Conservation (phyloP, 2,329 filamentous ascomycete genomes). For the Rhinocladiella similis region DNA sequence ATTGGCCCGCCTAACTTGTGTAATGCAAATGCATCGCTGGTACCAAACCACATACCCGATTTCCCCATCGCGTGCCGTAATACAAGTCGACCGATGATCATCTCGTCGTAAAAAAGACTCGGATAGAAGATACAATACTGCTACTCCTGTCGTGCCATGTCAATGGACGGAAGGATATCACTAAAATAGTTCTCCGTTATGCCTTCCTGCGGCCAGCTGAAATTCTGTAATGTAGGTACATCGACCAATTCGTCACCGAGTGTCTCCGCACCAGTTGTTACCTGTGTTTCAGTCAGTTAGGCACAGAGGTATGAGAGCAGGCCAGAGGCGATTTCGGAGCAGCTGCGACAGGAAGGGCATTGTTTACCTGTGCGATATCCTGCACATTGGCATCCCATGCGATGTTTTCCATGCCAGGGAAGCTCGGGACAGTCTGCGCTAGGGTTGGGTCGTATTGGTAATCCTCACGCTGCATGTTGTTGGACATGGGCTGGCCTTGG, state of each 20-base stretch:
- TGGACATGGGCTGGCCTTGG: not conserved
- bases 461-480: not conserved
- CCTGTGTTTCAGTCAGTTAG: not conserved
- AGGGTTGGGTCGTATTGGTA: not conserved
- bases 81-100: no score
- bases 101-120: no score
- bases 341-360: not conserved
- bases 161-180: not conserved
- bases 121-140: no score
- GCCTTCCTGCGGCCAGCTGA: not conserved
- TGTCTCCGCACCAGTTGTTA: not conserved
- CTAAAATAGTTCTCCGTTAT: constrained; percentile 1
- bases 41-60: no score
- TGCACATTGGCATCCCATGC: not conserved
- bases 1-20: no score
- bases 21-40: no score
- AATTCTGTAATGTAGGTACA: not conserved
- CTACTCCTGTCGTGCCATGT: not conserved
- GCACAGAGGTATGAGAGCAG: not conserved
- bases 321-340: not conserved
- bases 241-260: not conserved
- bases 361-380: not conserved
- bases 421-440: not conserved
- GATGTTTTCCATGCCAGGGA: not conserved
- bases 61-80: no score